Conservation (phyloP, 768 basidiomycete genomes). For the Fomitopsis serialis region DNA sequence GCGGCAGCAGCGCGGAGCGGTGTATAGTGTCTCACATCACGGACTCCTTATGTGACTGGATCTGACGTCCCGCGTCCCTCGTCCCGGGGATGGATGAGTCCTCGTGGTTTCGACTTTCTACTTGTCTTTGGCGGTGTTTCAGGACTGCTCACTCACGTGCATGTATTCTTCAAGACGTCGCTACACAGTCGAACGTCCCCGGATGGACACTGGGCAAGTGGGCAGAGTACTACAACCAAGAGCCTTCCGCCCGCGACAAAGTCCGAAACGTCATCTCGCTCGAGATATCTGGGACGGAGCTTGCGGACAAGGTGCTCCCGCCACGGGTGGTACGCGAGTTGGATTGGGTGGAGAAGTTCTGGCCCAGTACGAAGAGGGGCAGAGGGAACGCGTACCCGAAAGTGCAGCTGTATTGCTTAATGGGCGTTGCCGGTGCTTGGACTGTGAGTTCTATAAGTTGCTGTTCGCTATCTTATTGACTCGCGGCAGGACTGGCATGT, state of each 20-base stretch:
- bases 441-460: conserved; percentile 52
- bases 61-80: too few species aligned
- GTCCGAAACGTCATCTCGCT: conserved; percentile 94
- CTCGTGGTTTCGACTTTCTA: too few species aligned
- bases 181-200: conserved; percentile 76
- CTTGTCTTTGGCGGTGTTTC: too few species aligned
- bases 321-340: conserved; percentile 82
- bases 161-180: conserved; percentile 61
- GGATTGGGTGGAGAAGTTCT: conserved; percentile 97
- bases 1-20: too few species aligned
- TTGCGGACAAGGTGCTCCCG: conserved; percentile 75
- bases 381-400: conserved; percentile 80
- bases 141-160: conserved; percentile 1
- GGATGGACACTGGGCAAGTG: conserved; percentile 91
- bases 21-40: too few species aligned
- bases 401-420: conserved; percentile 93
- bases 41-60: too few species aligned
- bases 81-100: too few species aligned
- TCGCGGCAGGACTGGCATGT: conserved; percentile 89
- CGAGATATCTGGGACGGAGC: conserved; percentile 82
- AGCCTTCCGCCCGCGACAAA: conserved; percentile 69
- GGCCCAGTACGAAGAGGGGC: conserved; percentile 73
- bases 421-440: conserved; percentile 93
- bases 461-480: background rate
- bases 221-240: conserved; percentile 79